phyloP scores from a whole-genome alignment of 768 basidiomycete genomes.

The Tricholomella constricta region DNA sequence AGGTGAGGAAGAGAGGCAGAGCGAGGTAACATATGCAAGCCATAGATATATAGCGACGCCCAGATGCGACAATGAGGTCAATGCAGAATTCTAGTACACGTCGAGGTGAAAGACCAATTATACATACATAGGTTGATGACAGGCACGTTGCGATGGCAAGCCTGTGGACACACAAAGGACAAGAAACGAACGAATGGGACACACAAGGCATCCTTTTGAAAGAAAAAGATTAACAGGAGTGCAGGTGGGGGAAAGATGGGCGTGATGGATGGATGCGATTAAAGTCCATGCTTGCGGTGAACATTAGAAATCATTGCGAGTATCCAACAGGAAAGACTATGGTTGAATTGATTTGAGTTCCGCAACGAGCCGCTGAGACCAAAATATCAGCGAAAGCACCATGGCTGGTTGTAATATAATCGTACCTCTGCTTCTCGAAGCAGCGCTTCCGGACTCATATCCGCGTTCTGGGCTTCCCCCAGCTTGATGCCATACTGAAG shows the following conservation, averaged over 20 bases:
- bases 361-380: slow-evolving; percentile 58
- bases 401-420: not conserved
- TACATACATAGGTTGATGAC: slow-evolving; percentile 16
- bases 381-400: not conserved
- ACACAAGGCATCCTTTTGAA: slow-evolving; percentile 8
- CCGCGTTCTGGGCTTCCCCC: slow-evolving; percentile 42
- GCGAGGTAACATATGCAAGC: slow-evolving; percentile 6
- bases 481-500: slow-evolving; percentile 70
- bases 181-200: slow-evolving; percentile 5
- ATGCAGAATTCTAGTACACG: slow-evolving; percentile 19
- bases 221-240: slow-evolving; percentile 5
- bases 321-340: slow-evolving; percentile 1
- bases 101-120: slow-evolving; percentile 6
- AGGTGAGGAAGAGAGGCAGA: not conserved
- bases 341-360: slow-evolving; percentile 56
- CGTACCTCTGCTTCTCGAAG: slow-evolving; percentile 59
- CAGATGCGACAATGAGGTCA: slow-evolving; percentile 2
- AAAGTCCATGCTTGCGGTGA: slow-evolving; percentile 13
- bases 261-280: slow-evolving; percentile 7
- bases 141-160: slow-evolving; percentile 2
- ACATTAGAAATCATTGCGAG: slow-evolving; percentile 1
- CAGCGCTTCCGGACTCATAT: slow-evolving; percentile 49
- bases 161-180: slow-evolving; percentile 5
- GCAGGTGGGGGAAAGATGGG: slow-evolving; percentile 5
- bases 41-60: slow-evolving; percentile 7